Evolutionary conservation across 257 asterid species (phyloP), one percentile per base, ranked within the genome.

Genomic region (Gentiana straminea): DNA sequence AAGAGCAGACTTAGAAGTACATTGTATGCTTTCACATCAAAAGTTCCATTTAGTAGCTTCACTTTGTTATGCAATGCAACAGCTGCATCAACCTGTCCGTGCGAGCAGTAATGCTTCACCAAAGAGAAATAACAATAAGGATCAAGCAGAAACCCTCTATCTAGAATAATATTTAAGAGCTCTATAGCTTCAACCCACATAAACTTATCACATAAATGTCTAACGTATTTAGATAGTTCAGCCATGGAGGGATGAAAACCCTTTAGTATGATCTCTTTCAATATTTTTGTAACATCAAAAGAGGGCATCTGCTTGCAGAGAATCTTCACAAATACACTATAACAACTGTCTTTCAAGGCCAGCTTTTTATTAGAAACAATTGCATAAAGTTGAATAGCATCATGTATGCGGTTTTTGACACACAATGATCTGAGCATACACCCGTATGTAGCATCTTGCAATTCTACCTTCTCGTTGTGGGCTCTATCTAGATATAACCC

Each of bases 141-240:
- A 67, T 83, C 86, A 9, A 73, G 75, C 56, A 76, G 55, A 65
- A 72, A 62, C 56, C 92, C 82, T 78, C 48, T 74, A 34, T 68
- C 66, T 12, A 79, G 52, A 64, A 74, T 48, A 24, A 63, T 56
- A 58, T 63, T 52, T 32, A 78, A 55, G 50, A 89, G 76, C 61
- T 76, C 85, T 72, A 76, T 94, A 1, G 82, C 92, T 63, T 81
- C 89, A 51, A 64, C 54, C 94, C 94, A 89, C 55, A 48, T 68
- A 39, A 50, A 60, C 45, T 69, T 68, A 37, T 54, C 81, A 64
- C 94, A 76, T 62, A 61, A 76, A 62, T 68, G 75, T 39, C 60
- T 59, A 41, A 79, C 54, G 57, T 79, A 69, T 44, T 58, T 51
- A 8, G 94, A 81, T 39, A 83, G 59, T 13, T 76, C 83, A 53